These are phyloP conservation scores for Brettanomyces anomalus DNA, from an alignment of 805 yeast species.

Conservation along the genomic window DNA sequence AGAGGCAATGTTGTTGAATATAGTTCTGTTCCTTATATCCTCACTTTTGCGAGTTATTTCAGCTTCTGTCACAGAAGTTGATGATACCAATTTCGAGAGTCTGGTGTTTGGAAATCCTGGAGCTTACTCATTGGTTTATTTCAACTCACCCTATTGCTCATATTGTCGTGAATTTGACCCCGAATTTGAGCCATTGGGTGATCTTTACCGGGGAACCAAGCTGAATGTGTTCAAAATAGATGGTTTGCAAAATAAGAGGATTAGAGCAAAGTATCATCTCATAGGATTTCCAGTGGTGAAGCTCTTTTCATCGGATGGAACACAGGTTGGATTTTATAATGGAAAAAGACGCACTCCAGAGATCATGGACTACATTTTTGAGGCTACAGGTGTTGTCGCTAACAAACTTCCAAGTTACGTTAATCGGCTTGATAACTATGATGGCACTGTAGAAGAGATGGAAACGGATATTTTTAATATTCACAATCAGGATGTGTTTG, in stretches of 20 bases:
- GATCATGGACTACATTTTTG: conserved; percentile 24
- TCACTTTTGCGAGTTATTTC: too few species aligned
- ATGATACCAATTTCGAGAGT: conserved; percentile 18
- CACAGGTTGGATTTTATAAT: conserved; percentile 29
- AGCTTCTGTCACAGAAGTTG: conserved; percentile 10
- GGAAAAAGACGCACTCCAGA: conserved; percentile 26
- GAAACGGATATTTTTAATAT: conserved; percentile 9
- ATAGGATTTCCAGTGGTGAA: conserved; percentile 40
- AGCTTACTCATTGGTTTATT: conserved; percentile 34
- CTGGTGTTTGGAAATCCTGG: conserved; percentile 10
- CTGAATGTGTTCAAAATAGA: conserved; percentile 29
- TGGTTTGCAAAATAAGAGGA: conserved; percentile 24
- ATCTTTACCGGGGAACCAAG: conserved; percentile 30
- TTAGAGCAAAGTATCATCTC: conserved; percentile 32
- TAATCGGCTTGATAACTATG: neutral
- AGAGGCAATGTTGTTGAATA: too few species aligned
- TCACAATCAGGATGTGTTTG: conserved; percentile 14
- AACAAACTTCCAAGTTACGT: conserved; percentile 7
- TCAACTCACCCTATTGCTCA: conserved; percentile 37
- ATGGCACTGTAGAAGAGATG: conserved; percentile 9
- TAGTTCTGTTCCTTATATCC: too few species aligned
- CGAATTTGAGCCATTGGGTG: conserved; percentile 32
- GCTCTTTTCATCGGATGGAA: conserved; percentile 34
- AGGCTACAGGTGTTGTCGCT: conserved; percentile 27
- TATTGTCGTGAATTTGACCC: conserved; percentile 41